These are phyloP conservation scores for Wickerhamomyces sydowiorum DNA, from an alignment of 805 yeast species.

Conservation along the genomic window DNA sequence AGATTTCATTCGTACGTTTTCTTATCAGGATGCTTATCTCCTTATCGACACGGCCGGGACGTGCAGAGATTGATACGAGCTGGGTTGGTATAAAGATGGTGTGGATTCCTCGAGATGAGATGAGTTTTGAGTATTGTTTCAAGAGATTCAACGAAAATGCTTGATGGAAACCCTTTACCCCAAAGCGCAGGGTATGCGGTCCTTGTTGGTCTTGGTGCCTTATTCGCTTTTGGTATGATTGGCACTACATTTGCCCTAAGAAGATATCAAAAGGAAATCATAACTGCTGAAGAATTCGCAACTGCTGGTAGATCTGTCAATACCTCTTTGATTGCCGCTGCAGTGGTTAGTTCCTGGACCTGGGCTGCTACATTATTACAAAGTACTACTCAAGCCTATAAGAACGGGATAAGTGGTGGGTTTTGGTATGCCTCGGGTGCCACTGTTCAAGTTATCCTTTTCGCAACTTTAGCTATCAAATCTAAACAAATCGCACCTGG, in stretches of 20 bases:
- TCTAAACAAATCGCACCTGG: conserved; percentile 86
- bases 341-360: conserved; percentile 93
- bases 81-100: too few species aligned
- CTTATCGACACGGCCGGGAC: too few species aligned
- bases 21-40: too few species aligned
- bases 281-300: conserved; percentile 90
- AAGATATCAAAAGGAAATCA: conserved; percentile 78
- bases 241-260: conserved; percentile 61
- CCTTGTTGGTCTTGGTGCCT: conserved; percentile 81
- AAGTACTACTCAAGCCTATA: conserved; percentile 74
- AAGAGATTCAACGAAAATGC: background rate
- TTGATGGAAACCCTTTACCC: conserved; percentile 26
- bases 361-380: conserved; percentile 80
- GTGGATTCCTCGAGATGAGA: too few species aligned
- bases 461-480: conserved; percentile 83
- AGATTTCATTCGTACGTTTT: too few species aligned
- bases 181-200: conserved; percentile 87
- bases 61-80: too few species aligned
- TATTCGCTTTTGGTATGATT: conserved; percentile 77
- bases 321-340: conserved; percentile 79
- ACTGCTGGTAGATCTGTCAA: conserved; percentile 90
- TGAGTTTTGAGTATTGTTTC: too few species aligned
- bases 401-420: conserved; percentile 61
- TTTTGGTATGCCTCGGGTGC: conserved; percentile 91
- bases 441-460: conserved; percentile 77